Conservation (phyloP, 1,139 yeast genomes). For the Tardiomyces digboiensis region DNA sequence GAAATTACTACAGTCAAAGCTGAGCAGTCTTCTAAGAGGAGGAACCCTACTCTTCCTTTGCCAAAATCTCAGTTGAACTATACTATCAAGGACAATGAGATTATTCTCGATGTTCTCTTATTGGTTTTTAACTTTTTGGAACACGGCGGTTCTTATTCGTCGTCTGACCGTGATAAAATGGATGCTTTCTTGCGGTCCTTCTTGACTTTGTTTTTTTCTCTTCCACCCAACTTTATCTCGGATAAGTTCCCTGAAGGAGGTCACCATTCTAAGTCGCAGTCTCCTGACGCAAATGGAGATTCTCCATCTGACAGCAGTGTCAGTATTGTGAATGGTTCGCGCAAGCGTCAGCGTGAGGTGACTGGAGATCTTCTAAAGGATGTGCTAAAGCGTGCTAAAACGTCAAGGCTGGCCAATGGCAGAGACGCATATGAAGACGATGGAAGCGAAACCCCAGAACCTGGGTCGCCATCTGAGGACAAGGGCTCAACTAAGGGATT, state of each 20-base stretch:
- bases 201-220: conserved; percentile 56
- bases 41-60: conserved; percentile 78
- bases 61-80: conserved; percentile 79
- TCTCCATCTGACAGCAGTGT: conserved; percentile 1
- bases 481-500: conserved; percentile 10
- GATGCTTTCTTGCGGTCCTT: conserved; percentile 65
- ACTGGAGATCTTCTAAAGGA: not conserved
- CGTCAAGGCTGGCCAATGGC: conserved; percentile 4
- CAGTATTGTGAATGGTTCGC: not conserved
- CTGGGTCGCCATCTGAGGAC: conserved; percentile 8
- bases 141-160: conserved; percentile 60
- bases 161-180: conserved; percentile 71
- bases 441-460: conserved; percentile 10
- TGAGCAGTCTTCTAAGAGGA: conserved; percentile 72
- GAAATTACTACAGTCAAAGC: conserved; percentile 90
- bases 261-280: not conserved
- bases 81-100: conserved; percentile 52
- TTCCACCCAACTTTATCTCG: conserved; percentile 6
- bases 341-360: not conserved
- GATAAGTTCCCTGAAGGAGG: conserved; percentile 10
- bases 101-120: conserved; percentile 64
- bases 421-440: conserved; percentile 7
- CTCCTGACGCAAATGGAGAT: not conserved
- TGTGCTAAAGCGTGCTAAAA: conserved; percentile 12
- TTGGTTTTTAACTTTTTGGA: conserved; percentile 63